phyloP scores from a whole-genome alignment of 192 early-diverging fungal genomes.

The Mortierella hygrophila region DNA sequence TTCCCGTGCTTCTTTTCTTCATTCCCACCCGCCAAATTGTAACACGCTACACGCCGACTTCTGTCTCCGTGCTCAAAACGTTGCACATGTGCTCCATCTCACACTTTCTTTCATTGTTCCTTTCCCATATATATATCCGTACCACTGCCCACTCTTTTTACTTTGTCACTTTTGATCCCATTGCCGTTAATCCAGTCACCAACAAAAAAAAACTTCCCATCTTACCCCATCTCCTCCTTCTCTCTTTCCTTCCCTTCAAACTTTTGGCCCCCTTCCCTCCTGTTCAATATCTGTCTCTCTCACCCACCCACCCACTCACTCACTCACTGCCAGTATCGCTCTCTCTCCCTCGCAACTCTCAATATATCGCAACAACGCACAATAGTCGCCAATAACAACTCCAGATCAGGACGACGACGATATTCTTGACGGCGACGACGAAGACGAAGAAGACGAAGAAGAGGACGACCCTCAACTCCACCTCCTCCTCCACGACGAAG shows the following conservation, averaged over 20 bases:
- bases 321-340: not conserved
- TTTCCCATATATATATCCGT: not conserved
- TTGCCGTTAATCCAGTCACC: not conserved
- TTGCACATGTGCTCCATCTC: not conserved
- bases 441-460: slow-evolving; percentile 15
- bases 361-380: not conserved
- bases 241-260: not conserved
- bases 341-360: not conserved
- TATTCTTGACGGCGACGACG: not conserved
- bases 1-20: not conserved
- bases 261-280: not conserved
- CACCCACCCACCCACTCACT: not conserved
- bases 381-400: not conserved
- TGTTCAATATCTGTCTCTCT: not conserved
- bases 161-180: not conserved
- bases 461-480: slow-evolving; percentile 14
- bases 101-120: not conserved
- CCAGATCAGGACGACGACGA: not conserved
- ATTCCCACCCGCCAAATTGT: not conserved
- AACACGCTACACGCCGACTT: not conserved
- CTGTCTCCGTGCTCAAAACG: slow-evolving; percentile 6
- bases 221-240: not conserved
- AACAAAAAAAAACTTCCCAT: not conserved
- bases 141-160: not conserved
- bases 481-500: slow-evolving; percentile 17